These are phyloP conservation scores for Lachancea quebecensis DNA, from an alignment of 805 yeast genomes.

Conservation along the genomic window DNA sequence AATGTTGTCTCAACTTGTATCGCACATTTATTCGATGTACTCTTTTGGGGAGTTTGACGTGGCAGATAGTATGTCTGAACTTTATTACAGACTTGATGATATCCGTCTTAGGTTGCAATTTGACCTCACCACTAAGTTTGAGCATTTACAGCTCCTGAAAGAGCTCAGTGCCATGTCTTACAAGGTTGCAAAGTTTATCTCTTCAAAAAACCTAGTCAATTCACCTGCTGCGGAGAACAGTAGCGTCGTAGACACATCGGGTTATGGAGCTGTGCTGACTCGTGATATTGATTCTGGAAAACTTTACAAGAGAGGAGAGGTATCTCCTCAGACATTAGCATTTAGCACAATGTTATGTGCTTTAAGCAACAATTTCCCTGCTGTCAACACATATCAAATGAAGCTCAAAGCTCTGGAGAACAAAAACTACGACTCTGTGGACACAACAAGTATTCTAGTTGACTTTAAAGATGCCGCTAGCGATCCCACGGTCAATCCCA, in stretches of 20 bases:
- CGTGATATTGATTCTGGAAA: conserved; percentile 58
- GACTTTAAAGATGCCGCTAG: conserved; percentile 66
- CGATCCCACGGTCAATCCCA: conserved; percentile 52
- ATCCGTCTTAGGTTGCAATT: conserved; percentile 47
- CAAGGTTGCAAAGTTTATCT: conserved; percentile 54
- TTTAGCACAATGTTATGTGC: conserved; percentile 65
- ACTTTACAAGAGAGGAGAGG: conserved; percentile 37
- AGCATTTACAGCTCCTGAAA: conserved; percentile 42
- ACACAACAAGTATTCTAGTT: conserved; percentile 57
- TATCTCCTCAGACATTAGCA: conserved; percentile 54
- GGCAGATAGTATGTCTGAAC: conserved; percentile 45
- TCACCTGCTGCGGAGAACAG: conserved; percentile 18
- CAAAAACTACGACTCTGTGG: conserved; percentile 41
- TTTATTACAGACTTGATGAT: conserved; percentile 53
- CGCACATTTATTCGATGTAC: conserved; percentile 64
- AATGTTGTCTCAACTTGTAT: conserved; percentile 48
- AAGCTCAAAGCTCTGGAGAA: conserved; percentile 41
- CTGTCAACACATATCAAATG: conserved; percentile 30
- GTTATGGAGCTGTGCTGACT: conserved; percentile 60
- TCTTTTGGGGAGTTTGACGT: conserved; percentile 64
- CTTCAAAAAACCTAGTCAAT: conserved; percentile 35
- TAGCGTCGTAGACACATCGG: conserved; percentile 43
- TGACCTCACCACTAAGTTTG: conserved; percentile 48
- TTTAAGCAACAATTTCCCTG: conserved; percentile 64
- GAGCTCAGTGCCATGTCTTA: conserved; percentile 46